phyloP scores from a whole-genome alignment of 805 yeast genomes.

The Ascoidea asiatica region DNA sequence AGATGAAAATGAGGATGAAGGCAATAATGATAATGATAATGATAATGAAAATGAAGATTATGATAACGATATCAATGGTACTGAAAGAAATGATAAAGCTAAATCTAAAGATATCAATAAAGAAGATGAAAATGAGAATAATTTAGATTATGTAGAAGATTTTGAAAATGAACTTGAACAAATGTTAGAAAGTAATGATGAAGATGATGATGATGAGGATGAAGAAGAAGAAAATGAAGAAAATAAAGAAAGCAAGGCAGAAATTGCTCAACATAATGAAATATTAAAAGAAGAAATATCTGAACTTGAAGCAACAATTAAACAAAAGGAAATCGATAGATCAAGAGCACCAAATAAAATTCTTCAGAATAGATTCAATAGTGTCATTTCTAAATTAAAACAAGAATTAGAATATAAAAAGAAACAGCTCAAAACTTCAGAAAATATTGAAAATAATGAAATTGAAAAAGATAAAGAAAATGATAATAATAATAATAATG shows the following conservation, averaged over 20 bases:
- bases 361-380: slow-evolving; percentile 74
- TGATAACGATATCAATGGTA: no score
- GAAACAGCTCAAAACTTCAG: slow-evolving; percentile 39
- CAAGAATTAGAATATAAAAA: slow-evolving; percentile 74
- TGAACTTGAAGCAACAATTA: slow-evolving; percentile 69
- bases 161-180: slow-evolving; percentile 11
- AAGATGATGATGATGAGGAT: slow-evolving; percentile 12
- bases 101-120: slow-evolving; percentile 11
- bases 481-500: no score
- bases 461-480: neutral
- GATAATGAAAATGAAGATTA: slow-evolving; percentile 1
- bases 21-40: slow-evolving; percentile 1
- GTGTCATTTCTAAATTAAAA: slow-evolving; percentile 63
- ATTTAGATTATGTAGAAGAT: neutral
- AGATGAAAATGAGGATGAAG: slow-evolving; percentile 9
- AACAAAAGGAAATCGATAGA: slow-evolving; percentile 59
- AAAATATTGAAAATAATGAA: slow-evolving; percentile 13
- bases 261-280: slow-evolving; percentile 49
- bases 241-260: slow-evolving; percentile 32
- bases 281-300: slow-evolving; percentile 72
- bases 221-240: slow-evolving; percentile 21
- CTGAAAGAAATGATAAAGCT: slow-evolving; percentile 18
- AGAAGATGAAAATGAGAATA: slow-evolving; percentile 1
- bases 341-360: slow-evolving; percentile 70
- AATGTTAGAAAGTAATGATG: slow-evolving; percentile 13